Conservation (phyloP, 2,329 filamentous ascomycete genomes). For the Phyllosticta ampelicida region DNA sequence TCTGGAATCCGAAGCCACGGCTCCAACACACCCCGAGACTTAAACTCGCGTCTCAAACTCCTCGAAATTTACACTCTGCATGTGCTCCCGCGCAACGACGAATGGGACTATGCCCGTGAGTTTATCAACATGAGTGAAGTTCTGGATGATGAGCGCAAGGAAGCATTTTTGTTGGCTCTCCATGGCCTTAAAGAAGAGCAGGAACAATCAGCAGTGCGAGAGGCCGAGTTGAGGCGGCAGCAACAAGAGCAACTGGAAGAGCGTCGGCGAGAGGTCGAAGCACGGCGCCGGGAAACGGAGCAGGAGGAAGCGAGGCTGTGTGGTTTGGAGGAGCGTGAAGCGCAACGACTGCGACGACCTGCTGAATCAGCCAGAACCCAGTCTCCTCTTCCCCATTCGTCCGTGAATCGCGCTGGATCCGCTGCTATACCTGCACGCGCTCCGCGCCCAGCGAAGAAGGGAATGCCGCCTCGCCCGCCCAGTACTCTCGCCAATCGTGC, state of each 20-base stretch:
- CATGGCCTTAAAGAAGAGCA: constrained; percentile 78
- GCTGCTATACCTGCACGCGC: constrained; percentile 1
- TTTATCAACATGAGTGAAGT: constrained; percentile 82
- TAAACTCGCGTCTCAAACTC: constrained; percentile 78
- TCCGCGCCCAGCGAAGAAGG: constrained; percentile 18
- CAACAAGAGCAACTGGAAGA: constrained; percentile 45
- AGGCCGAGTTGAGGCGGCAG: constrained; percentile 51
- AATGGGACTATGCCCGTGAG: constrained; percentile 91
- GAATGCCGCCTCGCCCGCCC: constrained; percentile 29
- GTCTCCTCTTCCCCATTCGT: constrained; percentile 17
- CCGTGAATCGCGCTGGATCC: constrained; percentile 17
- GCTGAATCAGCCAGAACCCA: constrained; percentile 22
- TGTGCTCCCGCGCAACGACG: constrained; percentile 81
- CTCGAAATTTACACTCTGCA: constrained; percentile 93
- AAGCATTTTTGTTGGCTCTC: constrained; percentile 78
- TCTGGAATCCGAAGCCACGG: constrained; percentile 42
- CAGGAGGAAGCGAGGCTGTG: constrained; percentile 32
- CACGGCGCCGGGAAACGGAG: constrained; percentile 26
- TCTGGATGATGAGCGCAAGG: constrained; percentile 81
- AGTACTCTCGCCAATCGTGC: constrained; percentile 1
- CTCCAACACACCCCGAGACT: constrained; percentile 71
- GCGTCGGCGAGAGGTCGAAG: constrained; percentile 33
- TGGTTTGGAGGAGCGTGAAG: constrained; percentile 29
- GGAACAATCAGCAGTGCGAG: constrained; percentile 55
- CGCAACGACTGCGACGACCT: constrained; percentile 3